phyloP scores from a whole-genome alignment of 768 basidiomycete species.

The Russula griseocarnosa region DNA sequence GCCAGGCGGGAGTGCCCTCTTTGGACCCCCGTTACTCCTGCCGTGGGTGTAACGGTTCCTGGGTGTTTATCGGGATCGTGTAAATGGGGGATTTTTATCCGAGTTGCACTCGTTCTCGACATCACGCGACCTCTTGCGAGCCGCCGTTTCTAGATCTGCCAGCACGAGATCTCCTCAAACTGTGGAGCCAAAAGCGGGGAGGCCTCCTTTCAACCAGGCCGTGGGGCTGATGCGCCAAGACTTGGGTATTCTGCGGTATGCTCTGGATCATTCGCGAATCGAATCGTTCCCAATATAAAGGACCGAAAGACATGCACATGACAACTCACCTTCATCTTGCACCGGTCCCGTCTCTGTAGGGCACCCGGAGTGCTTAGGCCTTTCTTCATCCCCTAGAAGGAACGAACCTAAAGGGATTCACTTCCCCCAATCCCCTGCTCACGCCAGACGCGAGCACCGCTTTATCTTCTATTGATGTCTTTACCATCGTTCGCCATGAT shows the following conservation, averaged over 20 bases:
- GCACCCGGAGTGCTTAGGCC: neutral
- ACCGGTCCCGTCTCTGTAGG: neutral
- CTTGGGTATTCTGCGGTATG: neutral
- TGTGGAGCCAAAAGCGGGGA: neutral
- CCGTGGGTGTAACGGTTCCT: neutral
- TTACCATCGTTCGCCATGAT: neutral
- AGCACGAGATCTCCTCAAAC: neutral
- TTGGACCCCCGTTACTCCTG: neutral
- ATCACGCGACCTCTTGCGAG: neutral
- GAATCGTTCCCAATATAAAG: conserved; percentile 1
- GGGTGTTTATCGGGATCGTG: neutral
- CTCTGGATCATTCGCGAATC: neutral
- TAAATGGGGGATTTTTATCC: conserved; percentile 5
- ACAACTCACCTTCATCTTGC: neutral
- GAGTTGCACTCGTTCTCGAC: neutral
- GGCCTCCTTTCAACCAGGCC: neutral
- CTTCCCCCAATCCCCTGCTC: neutral
- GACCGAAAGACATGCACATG: neutral
- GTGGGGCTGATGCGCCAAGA: neutral
- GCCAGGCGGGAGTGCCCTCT: neutral
- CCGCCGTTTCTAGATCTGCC: neutral
- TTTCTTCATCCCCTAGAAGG: neutral
- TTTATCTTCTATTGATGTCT: neutral
- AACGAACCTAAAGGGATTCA: neutral
- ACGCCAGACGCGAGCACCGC: conserved; percentile 1